A percentile compares a stretch with the other conserved stretches of the same genome.
phyloP scores from a whole-genome alignment of 169 alveolate genomes.

The Plasmodium vivax region DNA sequence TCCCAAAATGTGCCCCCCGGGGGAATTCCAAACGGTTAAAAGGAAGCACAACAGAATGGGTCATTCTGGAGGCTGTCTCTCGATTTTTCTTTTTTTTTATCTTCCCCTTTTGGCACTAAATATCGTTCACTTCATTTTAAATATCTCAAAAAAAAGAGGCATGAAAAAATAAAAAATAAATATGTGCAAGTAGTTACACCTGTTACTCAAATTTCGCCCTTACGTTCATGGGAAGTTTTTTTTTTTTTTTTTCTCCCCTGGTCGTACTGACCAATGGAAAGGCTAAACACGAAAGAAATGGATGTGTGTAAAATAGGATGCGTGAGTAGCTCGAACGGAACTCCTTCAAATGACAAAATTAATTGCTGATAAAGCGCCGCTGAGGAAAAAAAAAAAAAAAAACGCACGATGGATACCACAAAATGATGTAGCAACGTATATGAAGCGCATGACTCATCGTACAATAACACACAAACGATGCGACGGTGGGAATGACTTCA shows the following conservation, averaged over 20 bases:
- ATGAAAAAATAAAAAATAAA: not conserved
- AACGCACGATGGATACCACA: not conserved
- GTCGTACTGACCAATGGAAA: not conserved
- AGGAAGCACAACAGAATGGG: not conserved
- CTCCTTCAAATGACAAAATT: not conserved
- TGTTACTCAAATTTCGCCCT: not conserved
- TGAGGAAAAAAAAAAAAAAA: not conserved
- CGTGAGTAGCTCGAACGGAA: not conserved
- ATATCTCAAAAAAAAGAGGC: not conserved
- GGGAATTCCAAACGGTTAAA: not conserved
- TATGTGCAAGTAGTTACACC: not conserved
- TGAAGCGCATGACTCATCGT: not conserved
- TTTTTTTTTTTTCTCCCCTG: not conserved
- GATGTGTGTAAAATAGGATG: not conserved
- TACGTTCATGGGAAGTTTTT: not conserved
- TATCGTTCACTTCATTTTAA: not conserved
- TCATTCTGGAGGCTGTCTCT: not conserved
- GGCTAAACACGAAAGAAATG: not conserved
- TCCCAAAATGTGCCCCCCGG: not conserved
- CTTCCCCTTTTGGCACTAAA: not conserved
- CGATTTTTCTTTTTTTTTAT: not conserved
- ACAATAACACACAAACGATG: not conserved
- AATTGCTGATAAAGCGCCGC: not conserved
- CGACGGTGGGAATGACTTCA: not conserved
- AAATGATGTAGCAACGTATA: not conserved